These are phyloP conservation scores for Pecoramyces ruminantium DNA, from an alignment of 192 early-diverging fungal genomes.

Conservation along the genomic window DNA sequence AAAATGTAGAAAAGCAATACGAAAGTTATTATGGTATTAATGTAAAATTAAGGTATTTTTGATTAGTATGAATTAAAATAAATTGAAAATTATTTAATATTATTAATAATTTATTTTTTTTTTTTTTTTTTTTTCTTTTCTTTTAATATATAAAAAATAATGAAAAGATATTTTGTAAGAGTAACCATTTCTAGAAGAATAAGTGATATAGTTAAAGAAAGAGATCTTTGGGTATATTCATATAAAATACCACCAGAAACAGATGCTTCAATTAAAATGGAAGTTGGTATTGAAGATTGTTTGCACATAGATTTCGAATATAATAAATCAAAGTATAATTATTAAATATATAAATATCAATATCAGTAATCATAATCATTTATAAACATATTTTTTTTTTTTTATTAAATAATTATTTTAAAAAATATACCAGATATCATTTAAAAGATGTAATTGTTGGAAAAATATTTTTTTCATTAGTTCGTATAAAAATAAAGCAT, in stretches of 20 bases:
- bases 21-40: constrained; percentile 98
- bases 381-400: constrained; percentile 1
- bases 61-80: too few species aligned
- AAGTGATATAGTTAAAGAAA: constrained; percentile 72
- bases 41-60: constrained; percentile 74
- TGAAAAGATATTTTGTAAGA: constrained; percentile 74
- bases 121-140: too few species aligned
- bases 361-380: neutral
- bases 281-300: constrained; percentile 98
- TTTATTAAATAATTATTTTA: neutral
- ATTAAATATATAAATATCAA: neutral
- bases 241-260: constrained; percentile 81
- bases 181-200: constrained; percentile 76
- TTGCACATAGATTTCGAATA: constrained; percentile 99
- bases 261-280: constrained; percentile 97
- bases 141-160: too few species aligned
- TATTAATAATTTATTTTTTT: too few species aligned
- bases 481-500: constrained; percentile 98
- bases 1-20: constrained; percentile 98
- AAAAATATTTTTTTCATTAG: constrained; percentile 96
- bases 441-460: constrained; percentile 98
- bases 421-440: constrained; percentile 50
- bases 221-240: constrained; percentile 97
- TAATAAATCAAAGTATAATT: constrained; percentile 80
- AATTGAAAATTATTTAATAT: too few species aligned